Conservation (phyloP, 2,329 filamentous ascomycete genomes). For the Rutstroemia sp. region DNA sequence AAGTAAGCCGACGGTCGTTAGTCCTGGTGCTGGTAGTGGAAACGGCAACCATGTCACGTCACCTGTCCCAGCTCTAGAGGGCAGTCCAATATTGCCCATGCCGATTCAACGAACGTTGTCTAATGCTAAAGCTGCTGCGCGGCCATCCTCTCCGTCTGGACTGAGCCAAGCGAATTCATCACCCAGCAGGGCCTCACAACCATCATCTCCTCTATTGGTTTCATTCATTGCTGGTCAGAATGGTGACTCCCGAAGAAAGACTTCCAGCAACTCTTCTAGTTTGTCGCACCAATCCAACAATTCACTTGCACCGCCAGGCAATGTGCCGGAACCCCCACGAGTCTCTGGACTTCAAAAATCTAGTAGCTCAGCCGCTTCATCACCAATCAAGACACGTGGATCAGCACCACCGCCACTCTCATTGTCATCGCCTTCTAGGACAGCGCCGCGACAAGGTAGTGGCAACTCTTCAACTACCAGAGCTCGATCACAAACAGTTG, state of each 20-base stretch:
- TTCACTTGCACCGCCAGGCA: conserved; percentile 58
- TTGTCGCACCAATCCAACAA: conserved; percentile 70
- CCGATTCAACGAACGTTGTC: conserved; percentile 78
- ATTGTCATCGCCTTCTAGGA: conserved; percentile 54
- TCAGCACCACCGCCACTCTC: conserved; percentile 39
- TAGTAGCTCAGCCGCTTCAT: conserved; percentile 43
- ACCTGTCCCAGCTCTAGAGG: conserved; percentile 66
- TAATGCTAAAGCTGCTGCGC: conserved; percentile 67
- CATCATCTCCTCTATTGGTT: conserved; percentile 86
- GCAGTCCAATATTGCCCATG: conserved; percentile 74
- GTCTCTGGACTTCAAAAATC: conserved; percentile 54
- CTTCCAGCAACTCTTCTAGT: conserved; percentile 80
- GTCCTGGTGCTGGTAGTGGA: conserved; percentile 13
- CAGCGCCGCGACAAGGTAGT: conserved; percentile 54
- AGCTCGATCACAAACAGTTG: conserved; percentile 83
- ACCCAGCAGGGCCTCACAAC: conserved; percentile 76
- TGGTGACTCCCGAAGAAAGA: conserved; percentile 74
- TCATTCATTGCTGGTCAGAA: conserved; percentile 86
- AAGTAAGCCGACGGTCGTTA: conserved; percentile 37
- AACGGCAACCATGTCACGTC: conserved; percentile 35
- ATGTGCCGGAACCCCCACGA: conserved; percentile 65
- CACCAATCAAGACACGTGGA: conserved; percentile 50
- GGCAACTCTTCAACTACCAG: conserved; percentile 50
- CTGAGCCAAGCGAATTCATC: conserved; percentile 76
- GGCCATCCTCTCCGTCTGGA: conserved; percentile 80